phyloP scores from a whole-genome alignment of 805 yeast species.

The Saturnispora besseyi region DNA sequence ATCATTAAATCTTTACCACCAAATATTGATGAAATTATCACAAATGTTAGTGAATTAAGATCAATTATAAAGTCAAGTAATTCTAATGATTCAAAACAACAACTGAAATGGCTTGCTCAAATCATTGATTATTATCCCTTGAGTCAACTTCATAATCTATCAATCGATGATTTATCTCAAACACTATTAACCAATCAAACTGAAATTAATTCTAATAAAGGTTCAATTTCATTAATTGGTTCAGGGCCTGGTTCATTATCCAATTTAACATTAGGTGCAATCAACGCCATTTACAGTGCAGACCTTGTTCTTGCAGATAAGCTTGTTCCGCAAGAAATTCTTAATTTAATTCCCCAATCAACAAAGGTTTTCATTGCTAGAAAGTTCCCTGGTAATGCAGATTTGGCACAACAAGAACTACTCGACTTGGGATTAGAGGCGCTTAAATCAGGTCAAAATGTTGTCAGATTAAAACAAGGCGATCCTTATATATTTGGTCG shows the following conservation, averaged over 20 bases:
- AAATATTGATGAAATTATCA: slow-evolving; percentile 61
- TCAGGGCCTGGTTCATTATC: slow-evolving; percentile 90
- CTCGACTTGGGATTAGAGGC: slow-evolving; percentile 62
- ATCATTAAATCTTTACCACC: slow-evolving; percentile 55
- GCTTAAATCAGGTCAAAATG: slow-evolving; percentile 56
- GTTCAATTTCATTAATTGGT: slow-evolving; percentile 76
- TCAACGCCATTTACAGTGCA: slow-evolving; percentile 70
- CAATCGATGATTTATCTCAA: slow-evolving; percentile 44
- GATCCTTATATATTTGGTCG: slow-evolving; percentile 96
- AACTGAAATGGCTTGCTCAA: slow-evolving; percentile 76
- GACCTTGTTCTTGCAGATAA: slow-evolving; percentile 86
- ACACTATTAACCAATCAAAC: slow-evolving; percentile 16
- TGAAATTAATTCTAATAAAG: slow-evolving; percentile 24
- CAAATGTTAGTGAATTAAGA: slow-evolving; percentile 61
- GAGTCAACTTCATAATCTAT: slow-evolving; percentile 47
- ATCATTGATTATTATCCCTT: slow-evolving; percentile 87
- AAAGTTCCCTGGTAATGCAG: slow-evolving; percentile 96
- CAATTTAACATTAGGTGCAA: slow-evolving; percentile 75
- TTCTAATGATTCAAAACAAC: slow-evolving; percentile 44
- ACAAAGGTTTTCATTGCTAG: slow-evolving; percentile 80
- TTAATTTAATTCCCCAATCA: slow-evolving; percentile 68
- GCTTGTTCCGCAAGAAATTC: slow-evolving; percentile 80
- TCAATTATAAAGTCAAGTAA: slow-evolving; percentile 24
- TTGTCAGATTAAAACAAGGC: slow-evolving; percentile 89
- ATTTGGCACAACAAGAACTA: slow-evolving; percentile 81